Evolutionary conservation across 2,329 filamentous ascomycete genomes (phyloP), one percentile per base, ranked within the genome.

Genomic region (Hypoxylon sp.): DNA sequence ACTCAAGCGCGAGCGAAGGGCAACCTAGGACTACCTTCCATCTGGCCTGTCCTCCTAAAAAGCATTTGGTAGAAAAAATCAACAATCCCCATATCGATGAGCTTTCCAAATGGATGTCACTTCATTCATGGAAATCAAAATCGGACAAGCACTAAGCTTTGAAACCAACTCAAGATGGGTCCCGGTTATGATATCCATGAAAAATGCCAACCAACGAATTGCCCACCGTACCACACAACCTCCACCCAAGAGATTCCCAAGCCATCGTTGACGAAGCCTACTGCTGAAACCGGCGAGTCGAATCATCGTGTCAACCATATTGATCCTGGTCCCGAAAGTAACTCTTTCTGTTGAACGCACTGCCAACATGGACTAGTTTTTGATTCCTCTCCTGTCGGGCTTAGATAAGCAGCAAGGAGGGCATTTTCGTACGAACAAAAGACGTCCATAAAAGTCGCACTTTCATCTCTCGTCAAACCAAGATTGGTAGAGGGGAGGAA

Each of bases 81-180:
- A 64, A 9, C 62, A 9, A 25, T 66, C 20, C n/a, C 8, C 9
- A 36, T 64, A 25, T 21, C 9, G 17, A 26, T 15, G 48, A 48
- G 52, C 43, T 53, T 42, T 41, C 44, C 20, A 32, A 32, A 11
- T 50, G 9, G 30, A 51, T 29, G 17, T 43, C 37, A 45, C 46
- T 45, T 8, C 19, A 36, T 52, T 49, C 35, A 65, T 66, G 67
- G 63, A 65, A 50, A 59, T 60, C 50, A 69, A 67, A 66, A 62
- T 76, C 81, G 77, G 90, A 93, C 89, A 92, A 93, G 90, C 82
- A 80, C 90, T 78, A 91, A 86, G 78, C 90, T 91, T 91, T 95
- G 90, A 95, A 87, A 78, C 89, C 89, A 91, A 91, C 89, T 82
- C 87, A 70, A 84, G 89, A 91, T 90, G 91, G 89, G 89, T 91